These are phyloP conservation scores for Exophiala xenobiotica DNA, from an alignment of 2,329 filamentous ascomycete species.

Conservation along the genomic window DNA sequence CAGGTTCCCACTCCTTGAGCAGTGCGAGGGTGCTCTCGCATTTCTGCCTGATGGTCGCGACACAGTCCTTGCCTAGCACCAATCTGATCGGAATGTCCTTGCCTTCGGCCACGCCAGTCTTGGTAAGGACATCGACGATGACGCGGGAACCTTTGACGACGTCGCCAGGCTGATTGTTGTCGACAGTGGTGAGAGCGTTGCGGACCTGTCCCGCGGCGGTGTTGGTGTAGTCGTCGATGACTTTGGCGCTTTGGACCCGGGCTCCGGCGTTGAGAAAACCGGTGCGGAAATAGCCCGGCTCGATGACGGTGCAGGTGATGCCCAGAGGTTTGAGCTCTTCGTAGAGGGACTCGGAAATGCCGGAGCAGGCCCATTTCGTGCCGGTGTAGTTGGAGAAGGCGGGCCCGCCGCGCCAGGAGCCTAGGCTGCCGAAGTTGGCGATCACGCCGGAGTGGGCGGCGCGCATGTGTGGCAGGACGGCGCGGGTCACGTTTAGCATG, in stretches of 20 bases:
- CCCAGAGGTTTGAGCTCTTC: conserved; percentile 47
- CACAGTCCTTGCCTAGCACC: background rate
- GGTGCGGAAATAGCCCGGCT: conserved; percentile 50
- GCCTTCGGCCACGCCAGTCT: background rate
- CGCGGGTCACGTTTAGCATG: conserved; percentile 44
- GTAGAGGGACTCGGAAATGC: conserved; percentile 43
- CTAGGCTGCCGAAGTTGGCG: conserved; percentile 48
- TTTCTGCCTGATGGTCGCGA: background rate
- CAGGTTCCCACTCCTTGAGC: background rate
- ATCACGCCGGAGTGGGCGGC: conserved; percentile 44
- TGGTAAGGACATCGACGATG: background rate
- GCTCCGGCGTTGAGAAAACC: conserved; percentile 23
- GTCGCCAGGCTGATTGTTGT: background rate
- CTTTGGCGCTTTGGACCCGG: background rate
- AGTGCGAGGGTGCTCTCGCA: background rate
- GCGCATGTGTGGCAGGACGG: conserved; percentile 45
- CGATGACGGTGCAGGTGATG: conserved; percentile 44
- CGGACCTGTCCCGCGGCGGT: background rate
- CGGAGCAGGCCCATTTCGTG: conserved; percentile 47
- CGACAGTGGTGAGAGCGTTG: background rate
- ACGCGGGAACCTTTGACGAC: background rate
- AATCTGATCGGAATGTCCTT: background rate
- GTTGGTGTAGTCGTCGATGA: background rate
- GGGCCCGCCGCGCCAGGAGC: conserved; percentile 42
- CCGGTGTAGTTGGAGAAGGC: conserved; percentile 43